These are phyloP conservation scores for Podospora conica DNA, from an alignment of 495 filamentous ascomycete genomes.

Conservation along the genomic window DNA sequence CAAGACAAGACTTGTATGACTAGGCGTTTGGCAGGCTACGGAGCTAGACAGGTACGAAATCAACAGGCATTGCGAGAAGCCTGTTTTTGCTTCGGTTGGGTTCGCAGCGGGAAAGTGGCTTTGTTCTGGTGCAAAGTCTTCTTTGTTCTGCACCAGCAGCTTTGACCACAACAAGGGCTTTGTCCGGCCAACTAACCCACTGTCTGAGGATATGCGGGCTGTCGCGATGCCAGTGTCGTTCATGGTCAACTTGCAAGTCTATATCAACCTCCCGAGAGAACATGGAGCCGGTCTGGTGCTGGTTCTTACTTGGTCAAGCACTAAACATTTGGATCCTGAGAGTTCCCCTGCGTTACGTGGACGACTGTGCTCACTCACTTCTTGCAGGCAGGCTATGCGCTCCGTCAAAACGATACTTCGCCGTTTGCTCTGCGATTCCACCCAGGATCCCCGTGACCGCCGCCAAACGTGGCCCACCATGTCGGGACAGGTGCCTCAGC, in stretches of 20 bases:
- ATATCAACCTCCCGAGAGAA: neutral
- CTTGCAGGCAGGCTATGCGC: neutral
- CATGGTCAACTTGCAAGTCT: neutral
- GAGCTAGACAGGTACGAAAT: conserved; percentile 19
- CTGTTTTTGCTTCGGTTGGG: neutral
- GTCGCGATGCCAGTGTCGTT: neutral
- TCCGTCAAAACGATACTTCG: neutral
- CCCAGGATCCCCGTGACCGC: neutral
- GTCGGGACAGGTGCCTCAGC: neutral
- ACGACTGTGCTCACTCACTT: neutral
- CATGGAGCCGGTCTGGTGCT: neutral
- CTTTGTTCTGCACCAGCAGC: neutral
- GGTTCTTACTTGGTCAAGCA: neutral
- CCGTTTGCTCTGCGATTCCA: neutral
- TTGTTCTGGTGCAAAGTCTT: neutral
- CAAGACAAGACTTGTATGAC: conserved; percentile 26
- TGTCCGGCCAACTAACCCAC: neutral
- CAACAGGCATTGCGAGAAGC: neutral
- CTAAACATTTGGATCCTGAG: neutral
- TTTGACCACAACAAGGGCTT: neutral
- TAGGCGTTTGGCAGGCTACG: conserved; percentile 27
- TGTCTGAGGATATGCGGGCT: neutral
- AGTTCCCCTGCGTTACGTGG: neutral
- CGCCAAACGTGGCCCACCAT: neutral
- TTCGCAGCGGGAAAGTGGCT: neutral